These are phyloP conservation scores for Diacronema lutheri DNA, from an alignment of 78 protist species.

Conservation along the genomic window DNA sequence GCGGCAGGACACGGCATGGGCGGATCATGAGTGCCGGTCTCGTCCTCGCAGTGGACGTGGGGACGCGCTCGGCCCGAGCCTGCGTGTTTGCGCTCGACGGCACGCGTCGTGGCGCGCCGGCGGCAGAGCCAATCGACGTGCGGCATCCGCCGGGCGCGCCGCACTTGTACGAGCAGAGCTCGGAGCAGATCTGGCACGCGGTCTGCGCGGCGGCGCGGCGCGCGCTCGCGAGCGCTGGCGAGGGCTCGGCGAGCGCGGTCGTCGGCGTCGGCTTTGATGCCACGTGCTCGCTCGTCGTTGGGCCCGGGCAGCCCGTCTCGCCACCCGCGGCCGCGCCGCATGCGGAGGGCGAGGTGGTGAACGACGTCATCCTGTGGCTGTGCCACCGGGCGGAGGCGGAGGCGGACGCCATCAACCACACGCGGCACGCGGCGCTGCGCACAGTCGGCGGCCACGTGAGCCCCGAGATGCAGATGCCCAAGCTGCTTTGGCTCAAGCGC, in stretches of 20 bases:
- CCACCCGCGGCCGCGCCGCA: not conserved
- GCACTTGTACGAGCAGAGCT: slow-evolving; percentile 28
- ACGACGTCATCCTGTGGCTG: slow-evolving; percentile 46
- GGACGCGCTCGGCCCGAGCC: slow-evolving; percentile 11
- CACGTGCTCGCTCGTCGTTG: slow-evolving; percentile 32
- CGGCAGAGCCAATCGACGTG: not conserved
- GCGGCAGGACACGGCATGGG: too few species aligned
- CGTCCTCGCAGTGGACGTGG: slow-evolving; percentile 32
- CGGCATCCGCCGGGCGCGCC: not conserved
- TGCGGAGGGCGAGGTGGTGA: not conserved
- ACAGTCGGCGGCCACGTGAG: slow-evolving; percentile 45
- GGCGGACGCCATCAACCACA: slow-evolving; percentile 31
- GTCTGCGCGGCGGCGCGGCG: not conserved
- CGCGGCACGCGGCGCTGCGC: slow-evolving; percentile 8
- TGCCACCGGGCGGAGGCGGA: slow-evolving; percentile 40
- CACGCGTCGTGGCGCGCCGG: not conserved
- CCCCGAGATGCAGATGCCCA: slow-evolving; percentile 51
- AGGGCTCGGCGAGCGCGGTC: not conserved
- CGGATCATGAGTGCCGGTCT: too few species aligned
- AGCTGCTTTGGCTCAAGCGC: slow-evolving; percentile 49
- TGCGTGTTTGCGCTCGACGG: not conserved
- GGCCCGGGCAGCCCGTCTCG: too few species aligned
- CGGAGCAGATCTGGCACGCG: slow-evolving; percentile 1
- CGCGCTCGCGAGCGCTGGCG: not conserved
- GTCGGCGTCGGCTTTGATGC: slow-evolving; percentile 7